Base-by-base conservation (phyloP, 225 moss, liverwort and hornwort genomes). In the Lunularia cruciata region DNA sequence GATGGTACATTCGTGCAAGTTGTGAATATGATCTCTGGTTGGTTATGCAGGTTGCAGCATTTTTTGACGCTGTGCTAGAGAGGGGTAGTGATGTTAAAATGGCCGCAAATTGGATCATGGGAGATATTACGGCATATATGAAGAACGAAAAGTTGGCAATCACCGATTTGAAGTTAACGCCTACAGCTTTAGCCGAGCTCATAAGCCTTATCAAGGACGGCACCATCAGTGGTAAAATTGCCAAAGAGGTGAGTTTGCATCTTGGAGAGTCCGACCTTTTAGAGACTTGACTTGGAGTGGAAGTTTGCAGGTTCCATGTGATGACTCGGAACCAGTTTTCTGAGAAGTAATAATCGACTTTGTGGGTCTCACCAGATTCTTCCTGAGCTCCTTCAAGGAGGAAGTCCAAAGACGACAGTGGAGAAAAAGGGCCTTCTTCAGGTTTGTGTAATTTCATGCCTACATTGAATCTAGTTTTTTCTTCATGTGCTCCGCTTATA, bases 71-170 rank as follows among this genome's bases (percentile, higher is more conserved):
- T 74, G 90, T 91, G n/a, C 47, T 88, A 73, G 86, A 75, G 54
- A 84, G 85, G 72, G 93, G 89, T 73, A 76, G 85, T 67, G 96
- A 98, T 76, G 85, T 90, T 58, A 98, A 98, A 64, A 90, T 85
- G 77, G 82, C 93, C 73, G 85, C 93, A 33, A 98, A 98, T 68
- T 98, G 96, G 96, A 89, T 98, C 74, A 98, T 98, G 93, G 96
- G 96, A 36, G 96, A 98, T 57, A 76, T 98, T 58, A 85, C 96
- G 49, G 96, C 96, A 15, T 84, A 89, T 72, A 57, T 93, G 60
- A 98, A 98, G 69, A 90, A 76, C 61, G 85, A 78, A 8, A 98
- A 93, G 74, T 60, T 88, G 39, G 79, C 79, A 63, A 85, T 98
- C 46, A 77, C 60, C 22, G 90, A 93, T 72, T 79, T 88, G 15